These are phyloP conservation scores for Rhodotorula sphaerocarpa DNA, from an alignment of 768 basidiomycete species.

Conservation along the genomic window DNA sequence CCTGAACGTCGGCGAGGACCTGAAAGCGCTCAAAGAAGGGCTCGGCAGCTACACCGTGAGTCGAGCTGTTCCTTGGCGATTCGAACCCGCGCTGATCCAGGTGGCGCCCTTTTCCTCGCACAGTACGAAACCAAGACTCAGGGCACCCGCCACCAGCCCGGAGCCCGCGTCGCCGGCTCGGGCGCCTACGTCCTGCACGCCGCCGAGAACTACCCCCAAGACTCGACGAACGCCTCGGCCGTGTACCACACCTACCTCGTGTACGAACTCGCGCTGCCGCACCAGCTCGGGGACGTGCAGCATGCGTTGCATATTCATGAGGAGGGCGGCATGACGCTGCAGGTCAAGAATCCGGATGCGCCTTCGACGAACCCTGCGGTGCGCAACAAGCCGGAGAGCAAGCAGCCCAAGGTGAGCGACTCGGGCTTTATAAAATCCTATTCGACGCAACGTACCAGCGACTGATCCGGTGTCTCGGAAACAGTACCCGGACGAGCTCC, in stretches of 20 bases:
- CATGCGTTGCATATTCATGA: slow-evolving; percentile 52
- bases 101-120: no score
- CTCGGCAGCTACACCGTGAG: slow-evolving; percentile 50
- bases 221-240: slow-evolving; percentile 16
- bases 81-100: slow-evolving; percentile 54
- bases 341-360: slow-evolving; percentile 56
- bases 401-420: slow-evolving; percentile 18
- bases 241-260: slow-evolving; percentile 52
- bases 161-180: slow-evolving; percentile 53
- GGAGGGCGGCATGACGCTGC: slow-evolving; percentile 54
- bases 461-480: neutral
- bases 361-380: slow-evolving; percentile 44
- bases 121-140: neutral
- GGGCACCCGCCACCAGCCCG: slow-evolving; percentile 49
- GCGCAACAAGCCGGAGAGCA: slow-evolving; percentile 35
- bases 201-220: slow-evolving; percentile 38
- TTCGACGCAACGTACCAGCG: no score
- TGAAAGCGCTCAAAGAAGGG: slow-evolving; percentile 49
- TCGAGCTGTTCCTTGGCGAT: no score
- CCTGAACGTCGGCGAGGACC: slow-evolving; percentile 51
- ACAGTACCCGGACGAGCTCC: slow-evolving; percentile 26
- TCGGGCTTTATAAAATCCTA: no score
- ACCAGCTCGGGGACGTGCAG: slow-evolving; percentile 55
- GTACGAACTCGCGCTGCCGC: slow-evolving; percentile 31
- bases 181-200: slow-evolving; percentile 59